phyloP scores from a whole-genome alignment of 768 basidiomycete species.

The Pisolithus marmoratus region DNA sequence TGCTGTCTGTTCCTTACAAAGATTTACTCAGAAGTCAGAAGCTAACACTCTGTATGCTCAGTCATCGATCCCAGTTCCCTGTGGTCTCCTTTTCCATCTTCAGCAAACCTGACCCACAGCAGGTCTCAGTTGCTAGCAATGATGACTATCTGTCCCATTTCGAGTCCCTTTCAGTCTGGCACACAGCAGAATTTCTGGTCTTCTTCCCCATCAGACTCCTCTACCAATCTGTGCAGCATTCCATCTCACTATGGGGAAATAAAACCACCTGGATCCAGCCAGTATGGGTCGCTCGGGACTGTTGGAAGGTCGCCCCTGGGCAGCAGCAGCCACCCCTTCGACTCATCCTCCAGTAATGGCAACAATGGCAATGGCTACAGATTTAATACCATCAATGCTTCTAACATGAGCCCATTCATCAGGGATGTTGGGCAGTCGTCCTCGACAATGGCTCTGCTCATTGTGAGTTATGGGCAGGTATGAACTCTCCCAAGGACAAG shows the following conservation, averaged over 20 bases:
- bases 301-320: slow-evolving; percentile 51
- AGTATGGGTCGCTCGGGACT: slow-evolving; percentile 59
- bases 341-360: slow-evolving; percentile 41
- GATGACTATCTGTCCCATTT: slow-evolving; percentile 42
- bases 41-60: slow-evolving; percentile 44
- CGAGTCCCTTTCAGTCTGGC: slow-evolving; percentile 34
- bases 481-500: slow-evolving; percentile 58
- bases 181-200: no score
- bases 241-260: slow-evolving; percentile 55
- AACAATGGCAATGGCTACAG: slow-evolving; percentile 40
- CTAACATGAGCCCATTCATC: slow-evolving; percentile 84
- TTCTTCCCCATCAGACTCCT: no score
- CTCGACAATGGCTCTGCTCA: slow-evolving; percentile 69
- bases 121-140: slow-evolving; percentile 74
- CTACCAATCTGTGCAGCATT: slow-evolving; percentile 50
- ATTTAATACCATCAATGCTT: slow-evolving; percentile 43
- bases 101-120: slow-evolving; percentile 56
- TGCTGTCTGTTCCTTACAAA: no score
- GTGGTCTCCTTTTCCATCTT: slow-evolving; percentile 51
- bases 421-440: slow-evolving; percentile 72
- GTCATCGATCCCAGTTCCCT: slow-evolving; percentile 34
- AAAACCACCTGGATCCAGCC: slow-evolving; percentile 55
- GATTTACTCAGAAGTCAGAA: no score
- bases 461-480: slow-evolving; percentile 71
- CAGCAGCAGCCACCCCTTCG: slow-evolving; percentile 37